phyloP scores from a whole-genome alignment of 75 land plant species.

The Picea glauca region DNA sequence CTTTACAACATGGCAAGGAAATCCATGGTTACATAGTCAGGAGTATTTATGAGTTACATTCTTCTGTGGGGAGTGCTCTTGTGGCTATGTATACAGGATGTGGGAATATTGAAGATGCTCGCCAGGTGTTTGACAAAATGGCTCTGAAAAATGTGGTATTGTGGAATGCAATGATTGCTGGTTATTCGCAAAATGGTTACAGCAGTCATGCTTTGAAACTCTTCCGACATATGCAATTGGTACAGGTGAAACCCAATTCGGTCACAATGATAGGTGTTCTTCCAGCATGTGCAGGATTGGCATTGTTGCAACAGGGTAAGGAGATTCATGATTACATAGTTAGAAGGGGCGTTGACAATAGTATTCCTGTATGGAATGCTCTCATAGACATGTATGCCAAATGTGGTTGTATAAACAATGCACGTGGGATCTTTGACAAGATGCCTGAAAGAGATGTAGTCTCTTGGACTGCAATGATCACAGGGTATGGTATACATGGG shows the following conservation, averaged over 20 bases:
- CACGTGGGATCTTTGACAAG: conserved; percentile 13
- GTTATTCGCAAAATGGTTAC: conserved; percentile 14
- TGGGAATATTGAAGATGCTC: conserved; percentile 6
- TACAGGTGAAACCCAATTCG: background rate
- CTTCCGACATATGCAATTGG: conserved; percentile 7
- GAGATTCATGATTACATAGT: conserved; percentile 4
- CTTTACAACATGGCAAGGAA: conserved; percentile 15
- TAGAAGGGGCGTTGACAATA: background rate
- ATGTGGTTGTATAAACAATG: conserved; percentile 15
- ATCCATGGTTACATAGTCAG: conserved; percentile 19
- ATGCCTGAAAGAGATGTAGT: conserved; percentile 13
- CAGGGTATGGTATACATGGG: conserved; percentile 18
- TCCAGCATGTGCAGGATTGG: conserved; percentile 7
- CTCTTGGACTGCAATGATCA: conserved; percentile 13
- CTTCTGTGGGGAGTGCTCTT: conserved; percentile 24
- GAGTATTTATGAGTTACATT: conserved; percentile 6
- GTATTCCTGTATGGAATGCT: conserved; percentile 15
- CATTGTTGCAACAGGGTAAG: conserved; percentile 1
- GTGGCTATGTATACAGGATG: conserved; percentile 25
- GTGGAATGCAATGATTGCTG: conserved; percentile 16
- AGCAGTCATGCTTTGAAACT: background rate
- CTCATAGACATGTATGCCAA: conserved; percentile 16
- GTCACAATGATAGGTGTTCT: background rate
- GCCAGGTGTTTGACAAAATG: conserved; percentile 8
- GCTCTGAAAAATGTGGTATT: conserved; percentile 13